A percentile compares a stretch with the other conserved stretches of the same genome.
These are phyloP conservation scores for Atkinsonella hypoxylon DNA, from an alignment of 2,329 filamentous ascomycete species.

Conservation along the genomic window DNA sequence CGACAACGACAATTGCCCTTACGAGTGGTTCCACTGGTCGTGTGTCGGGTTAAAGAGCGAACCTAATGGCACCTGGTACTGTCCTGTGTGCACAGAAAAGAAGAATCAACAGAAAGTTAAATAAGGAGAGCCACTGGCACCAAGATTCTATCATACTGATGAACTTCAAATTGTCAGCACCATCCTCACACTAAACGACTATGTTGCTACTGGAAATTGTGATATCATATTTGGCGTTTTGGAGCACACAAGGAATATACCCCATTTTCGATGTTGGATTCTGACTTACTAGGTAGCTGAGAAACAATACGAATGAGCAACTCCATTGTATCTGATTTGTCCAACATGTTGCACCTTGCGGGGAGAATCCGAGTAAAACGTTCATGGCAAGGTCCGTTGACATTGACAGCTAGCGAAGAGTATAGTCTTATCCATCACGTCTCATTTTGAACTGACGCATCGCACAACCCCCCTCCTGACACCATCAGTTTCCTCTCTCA, in stretches of 20 bases:
- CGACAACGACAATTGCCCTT: constrained; percentile 70
- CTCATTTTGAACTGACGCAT: not conserved
- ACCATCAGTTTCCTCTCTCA: constrained; percentile 48
- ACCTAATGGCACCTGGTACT: constrained; percentile 57
- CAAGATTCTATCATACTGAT: not conserved
- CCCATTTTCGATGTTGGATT: not conserved
- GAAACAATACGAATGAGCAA: not conserved
- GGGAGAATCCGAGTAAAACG: too few species aligned
- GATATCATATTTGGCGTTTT: not conserved
- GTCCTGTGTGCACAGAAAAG: constrained; percentile 46
- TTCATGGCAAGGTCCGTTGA: not conserved
- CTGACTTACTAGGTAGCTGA: not conserved
- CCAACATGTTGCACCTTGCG: too few species aligned
- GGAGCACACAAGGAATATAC: not conserved
- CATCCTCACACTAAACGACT: not conserved
- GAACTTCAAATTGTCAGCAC: not conserved
- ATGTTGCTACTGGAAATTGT: not conserved
- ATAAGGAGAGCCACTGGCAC: constrained; percentile 6
- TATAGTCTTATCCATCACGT: not conserved
- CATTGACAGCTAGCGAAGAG: not conserved
- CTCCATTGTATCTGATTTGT: not conserved
- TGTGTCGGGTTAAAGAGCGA: constrained; percentile 58
- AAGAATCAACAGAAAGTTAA: constrained; percentile 32
- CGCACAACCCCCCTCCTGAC: constrained; percentile 49
- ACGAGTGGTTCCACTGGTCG: constrained; percentile 82